Evolutionary conservation across 2,329 filamentous ascomycete species (phyloP).

Genomic region (Aspergillus fumigatus): DNA sequence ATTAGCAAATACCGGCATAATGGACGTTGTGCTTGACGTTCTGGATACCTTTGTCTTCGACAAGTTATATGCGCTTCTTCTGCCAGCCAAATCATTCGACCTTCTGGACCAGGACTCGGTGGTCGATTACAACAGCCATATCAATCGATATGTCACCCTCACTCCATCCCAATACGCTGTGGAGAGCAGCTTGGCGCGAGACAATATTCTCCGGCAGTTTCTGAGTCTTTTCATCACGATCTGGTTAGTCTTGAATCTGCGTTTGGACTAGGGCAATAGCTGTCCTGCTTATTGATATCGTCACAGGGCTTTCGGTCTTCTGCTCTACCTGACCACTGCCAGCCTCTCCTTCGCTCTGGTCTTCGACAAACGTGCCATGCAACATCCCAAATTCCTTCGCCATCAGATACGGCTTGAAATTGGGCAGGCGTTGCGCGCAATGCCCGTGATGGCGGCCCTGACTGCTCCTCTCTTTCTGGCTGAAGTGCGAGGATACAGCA

Average conservation of each 20-base stretch:
- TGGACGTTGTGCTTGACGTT: constrained; percentile 19
- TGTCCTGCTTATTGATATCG: background rate
- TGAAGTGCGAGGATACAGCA: constrained; percentile 78
- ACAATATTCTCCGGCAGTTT: constrained; percentile 5
- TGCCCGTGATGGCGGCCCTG: constrained; percentile 76
- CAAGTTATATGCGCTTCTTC: constrained; percentile 14
- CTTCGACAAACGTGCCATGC: constrained; percentile 82
- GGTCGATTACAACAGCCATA: constrained; percentile 1
- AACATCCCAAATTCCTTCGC: constrained; percentile 89
- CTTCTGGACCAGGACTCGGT: background rate
- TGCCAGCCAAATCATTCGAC: constrained; percentile 3
- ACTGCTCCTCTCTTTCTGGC: constrained; percentile 76
- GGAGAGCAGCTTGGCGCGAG: background rate
- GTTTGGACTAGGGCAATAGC: no score
- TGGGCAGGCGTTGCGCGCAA: constrained; percentile 64
- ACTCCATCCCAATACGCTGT: constrained; percentile 4
- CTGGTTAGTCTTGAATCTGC: background rate
- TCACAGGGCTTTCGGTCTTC: constrained; percentile 3
- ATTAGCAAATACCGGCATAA: background rate
- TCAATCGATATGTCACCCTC: constrained; percentile 7
- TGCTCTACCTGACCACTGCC: constrained; percentile 7
- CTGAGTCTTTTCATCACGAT: constrained; percentile 8
- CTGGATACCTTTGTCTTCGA: constrained; percentile 19
- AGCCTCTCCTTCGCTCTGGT: constrained; percentile 38
- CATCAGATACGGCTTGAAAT: constrained; percentile 88